Conservation (phyloP, 352 stramenopile genomes). For the Phytophthora pinifolia region DNA sequence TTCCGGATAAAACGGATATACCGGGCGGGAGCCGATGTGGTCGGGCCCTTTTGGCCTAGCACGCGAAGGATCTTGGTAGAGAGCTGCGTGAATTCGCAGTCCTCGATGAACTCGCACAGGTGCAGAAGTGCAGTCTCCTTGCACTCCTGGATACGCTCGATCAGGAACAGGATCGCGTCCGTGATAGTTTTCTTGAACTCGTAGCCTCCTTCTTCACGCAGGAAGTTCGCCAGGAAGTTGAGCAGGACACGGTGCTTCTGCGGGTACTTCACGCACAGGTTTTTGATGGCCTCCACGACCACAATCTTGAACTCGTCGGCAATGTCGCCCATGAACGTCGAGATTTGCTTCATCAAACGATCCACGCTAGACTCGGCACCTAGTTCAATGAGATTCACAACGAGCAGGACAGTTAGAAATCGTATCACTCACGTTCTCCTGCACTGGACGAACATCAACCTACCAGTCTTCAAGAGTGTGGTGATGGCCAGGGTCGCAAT, state of each 20-base stretch:
- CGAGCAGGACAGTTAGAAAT: constrained; percentile 5
- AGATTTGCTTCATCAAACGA: constrained; percentile 97
- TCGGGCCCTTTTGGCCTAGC: constrained; percentile 94
- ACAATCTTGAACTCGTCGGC: constrained; percentile 99
- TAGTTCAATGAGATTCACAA: constrained; percentile 12
- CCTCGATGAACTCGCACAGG: constrained; percentile 99
- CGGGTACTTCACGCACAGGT: constrained; percentile 98
- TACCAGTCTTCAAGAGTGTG: constrained; percentile 98
- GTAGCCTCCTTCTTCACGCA: constrained; percentile 96
- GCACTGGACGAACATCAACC: not conserved
- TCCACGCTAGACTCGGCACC: constrained; percentile 96
- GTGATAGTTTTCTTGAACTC: constrained; percentile 99
- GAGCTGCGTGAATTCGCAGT: constrained; percentile 92
- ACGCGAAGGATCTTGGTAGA: constrained; percentile 96
- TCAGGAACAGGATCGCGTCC: constrained; percentile 96
- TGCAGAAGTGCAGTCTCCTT: constrained; percentile 97
- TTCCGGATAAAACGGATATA: constrained; percentile 99
- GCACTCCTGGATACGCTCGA: constrained; percentile 95
- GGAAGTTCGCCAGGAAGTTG: constrained; percentile 97
- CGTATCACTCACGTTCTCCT: not conserved
- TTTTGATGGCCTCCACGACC: constrained; percentile 96
- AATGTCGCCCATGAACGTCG: constrained; percentile 98
- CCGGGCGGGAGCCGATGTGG: constrained; percentile 91
- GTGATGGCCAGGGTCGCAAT: constrained; percentile 99
- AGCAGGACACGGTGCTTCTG: constrained; percentile 97